Conservation (phyloP, 192 early-diverging fungal genomes). For the Chytriomyces sp. region DNA sequence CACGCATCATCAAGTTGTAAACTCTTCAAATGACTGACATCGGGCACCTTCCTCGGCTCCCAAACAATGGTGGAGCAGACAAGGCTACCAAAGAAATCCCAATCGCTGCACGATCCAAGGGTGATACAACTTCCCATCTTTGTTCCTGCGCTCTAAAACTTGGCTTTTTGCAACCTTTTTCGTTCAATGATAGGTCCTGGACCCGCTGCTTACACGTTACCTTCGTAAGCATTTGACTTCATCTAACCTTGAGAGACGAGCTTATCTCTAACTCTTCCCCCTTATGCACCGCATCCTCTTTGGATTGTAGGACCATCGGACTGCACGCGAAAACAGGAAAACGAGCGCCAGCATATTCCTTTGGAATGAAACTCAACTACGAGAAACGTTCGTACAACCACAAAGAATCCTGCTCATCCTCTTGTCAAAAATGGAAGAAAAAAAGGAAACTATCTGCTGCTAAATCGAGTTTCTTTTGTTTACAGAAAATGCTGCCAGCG, state of each 20-base stretch:
- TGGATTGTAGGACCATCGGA: constrained; percentile 52
- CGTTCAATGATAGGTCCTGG: constrained; percentile 55
- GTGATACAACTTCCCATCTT: constrained; percentile 26
- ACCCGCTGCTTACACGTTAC: constrained; percentile 63
- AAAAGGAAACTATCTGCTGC: neutral
- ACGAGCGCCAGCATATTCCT: constrained; percentile 64
- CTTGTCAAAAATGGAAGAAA: neutral
- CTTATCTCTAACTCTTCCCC: neutral
- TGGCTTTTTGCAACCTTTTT: neutral
- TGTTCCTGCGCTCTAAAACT: neutral
- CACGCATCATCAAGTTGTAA: neutral
- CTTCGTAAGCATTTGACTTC: constrained; percentile 50
- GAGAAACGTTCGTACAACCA: constrained; percentile 36
- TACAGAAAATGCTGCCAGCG: constrained; percentile 29
- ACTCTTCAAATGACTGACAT: neutral
- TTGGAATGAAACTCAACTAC: constrained; percentile 58
- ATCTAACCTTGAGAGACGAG: neutral
- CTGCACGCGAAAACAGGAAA: constrained; percentile 51
- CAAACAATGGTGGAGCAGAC: neutral
- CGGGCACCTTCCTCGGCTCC: constrained; percentile 7
- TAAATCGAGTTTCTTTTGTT: constrained; percentile 13
- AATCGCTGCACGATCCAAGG: constrained; percentile 62
- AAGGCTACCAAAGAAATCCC: constrained; percentile 47
- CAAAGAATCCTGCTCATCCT: neutral
- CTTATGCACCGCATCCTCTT: neutral